Evolutionary conservation across 768 basidiomycete genomes (phyloP), one percentile per base, ranked within the genome.

Genomic region (Agaricus subrufescens): DNA sequence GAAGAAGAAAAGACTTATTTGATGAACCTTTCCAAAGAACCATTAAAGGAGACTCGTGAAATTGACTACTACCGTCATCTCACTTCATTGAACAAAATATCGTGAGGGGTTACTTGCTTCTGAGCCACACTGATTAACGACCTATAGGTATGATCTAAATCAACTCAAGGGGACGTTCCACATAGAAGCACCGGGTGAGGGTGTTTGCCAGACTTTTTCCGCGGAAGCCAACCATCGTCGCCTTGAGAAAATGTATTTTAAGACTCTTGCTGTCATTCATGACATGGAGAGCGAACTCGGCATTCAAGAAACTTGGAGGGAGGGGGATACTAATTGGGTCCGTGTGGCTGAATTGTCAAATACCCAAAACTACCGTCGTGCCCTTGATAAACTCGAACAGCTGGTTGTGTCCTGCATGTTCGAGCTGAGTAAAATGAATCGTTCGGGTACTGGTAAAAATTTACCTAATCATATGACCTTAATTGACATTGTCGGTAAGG

Each of bases 351-450:
- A 5, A 0, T 26, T 62, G 25, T 54, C 60, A 0, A 23, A n/a
- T 0, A 37, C 30, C 7, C 46, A 43, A 0, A 39, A 56, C 0
- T 61, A 64, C 23, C 63, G 63, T 10, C 46, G 61, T 27, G 55
- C 49, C n/a, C 50, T 70, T 1, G 64, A 70, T 51, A 9, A 29
- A 5, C 52, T 66, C 23, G 63, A 70, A 53, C 47, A 44, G 0
- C 53, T 67, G 10, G 42, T 68, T 3, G 56, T 66, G 4, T 52
- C 54, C 2, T 26, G 60, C 15, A 61, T 68, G 61, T 66, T 68
- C 56, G 62, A 69, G 52, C 59, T 69, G 3, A 60, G 58, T 1
- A 67, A 67, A 50, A 64, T 65, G 60, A 66, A 67, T 49, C 59
- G 63, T 54, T 63, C 65, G 4, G 56, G 60, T 3, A 70, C 69